phyloP scores from a whole-genome alignment of 208 protist genomes.

The Acanthamoeba castellanii region DNA sequence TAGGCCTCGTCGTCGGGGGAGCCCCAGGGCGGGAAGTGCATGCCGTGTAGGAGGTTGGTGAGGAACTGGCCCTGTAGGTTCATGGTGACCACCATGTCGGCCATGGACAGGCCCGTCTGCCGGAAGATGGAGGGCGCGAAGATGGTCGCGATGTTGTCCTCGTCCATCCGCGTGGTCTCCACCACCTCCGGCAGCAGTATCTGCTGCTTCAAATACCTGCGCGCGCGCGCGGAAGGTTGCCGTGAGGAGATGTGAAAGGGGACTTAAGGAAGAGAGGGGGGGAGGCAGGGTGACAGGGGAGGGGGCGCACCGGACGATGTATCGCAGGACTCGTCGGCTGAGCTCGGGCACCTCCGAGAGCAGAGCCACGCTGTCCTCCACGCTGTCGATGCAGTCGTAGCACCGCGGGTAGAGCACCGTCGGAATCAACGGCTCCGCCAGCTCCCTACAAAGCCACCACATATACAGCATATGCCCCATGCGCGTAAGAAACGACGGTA shows the following conservation, averaged over 20 bases:
- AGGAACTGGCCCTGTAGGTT: conserved; percentile 35
- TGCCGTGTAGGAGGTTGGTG: neutral
- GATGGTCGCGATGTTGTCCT: conserved; percentile 54
- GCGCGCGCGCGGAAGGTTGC: neutral
- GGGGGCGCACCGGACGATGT: neutral
- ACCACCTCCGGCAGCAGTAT: conserved; percentile 44
- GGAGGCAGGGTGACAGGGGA: neutral
- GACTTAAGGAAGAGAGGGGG: neutral
- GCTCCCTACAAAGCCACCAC: too few relatives aligned
- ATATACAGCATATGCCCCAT: too few relatives aligned
- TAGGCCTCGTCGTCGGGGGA: conserved; percentile 12
- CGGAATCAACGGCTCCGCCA: conserved; percentile 18
- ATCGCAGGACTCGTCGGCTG: neutral
- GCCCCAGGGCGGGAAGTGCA: conserved; percentile 18
- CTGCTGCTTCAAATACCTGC: conserved; percentile 9
- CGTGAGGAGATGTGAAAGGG: neutral
- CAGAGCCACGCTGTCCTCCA: conserved; percentile 7
- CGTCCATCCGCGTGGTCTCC: conserved; percentile 27
- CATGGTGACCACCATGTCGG: conserved; percentile 25
- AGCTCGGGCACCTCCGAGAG: neutral
- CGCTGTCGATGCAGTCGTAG: conserved; percentile 22
- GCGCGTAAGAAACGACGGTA: too few relatives aligned
- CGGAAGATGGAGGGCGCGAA: conserved; percentile 47
- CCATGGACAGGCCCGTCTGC: neutral
- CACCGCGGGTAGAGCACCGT: neutral